Conservation (phyloP, 257 asterid species). For the Lycium barbarum region DNA sequence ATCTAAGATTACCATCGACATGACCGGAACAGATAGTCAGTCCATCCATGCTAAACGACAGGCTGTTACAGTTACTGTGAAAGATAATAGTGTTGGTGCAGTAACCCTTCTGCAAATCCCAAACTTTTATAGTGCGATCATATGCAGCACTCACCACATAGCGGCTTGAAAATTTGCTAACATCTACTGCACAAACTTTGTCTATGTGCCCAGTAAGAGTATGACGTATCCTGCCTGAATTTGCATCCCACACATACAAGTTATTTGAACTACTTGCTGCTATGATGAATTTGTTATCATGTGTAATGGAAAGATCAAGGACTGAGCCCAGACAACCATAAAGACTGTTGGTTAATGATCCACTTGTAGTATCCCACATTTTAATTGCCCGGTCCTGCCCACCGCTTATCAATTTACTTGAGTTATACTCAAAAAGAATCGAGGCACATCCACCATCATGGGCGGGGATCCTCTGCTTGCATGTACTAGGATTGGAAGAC, state of each 20-base stretch:
- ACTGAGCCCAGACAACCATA: constrained; percentile 81
- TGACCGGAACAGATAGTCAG: constrained; percentile 88
- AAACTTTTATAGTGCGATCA: constrained; percentile 92
- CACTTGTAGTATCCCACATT: constrained; percentile 81
- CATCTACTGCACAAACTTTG: constrained; percentile 93
- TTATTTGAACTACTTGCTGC: constrained; percentile 88
- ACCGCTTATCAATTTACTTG: constrained; percentile 75
- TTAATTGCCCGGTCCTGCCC: constrained; percentile 89
- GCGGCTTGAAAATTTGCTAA: constrained; percentile 74
- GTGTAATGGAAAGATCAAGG: constrained; percentile 77
- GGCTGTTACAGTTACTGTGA: constrained; percentile 90
- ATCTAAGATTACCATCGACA: constrained; percentile 83
- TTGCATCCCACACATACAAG: constrained; percentile 80
- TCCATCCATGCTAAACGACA: constrained; percentile 86
- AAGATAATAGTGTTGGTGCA: constrained; percentile 74
- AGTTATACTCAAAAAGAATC: constrained; percentile 64
- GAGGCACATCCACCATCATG: constrained; percentile 92
- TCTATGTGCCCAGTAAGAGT: constrained; percentile 90
- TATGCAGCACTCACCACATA: constrained; percentile 84
- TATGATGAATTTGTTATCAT: constrained; percentile 72
- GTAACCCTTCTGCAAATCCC: constrained; percentile 94
- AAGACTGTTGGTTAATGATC: constrained; percentile 56
- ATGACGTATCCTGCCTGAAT: constrained; percentile 73
- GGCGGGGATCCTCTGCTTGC: constrained; percentile 87
- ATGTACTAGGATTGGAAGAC: constrained; percentile 74